Evolutionary conservation across 352 stramenopile species (phyloP).

Genomic region (Pythium phragmitis): DNA sequence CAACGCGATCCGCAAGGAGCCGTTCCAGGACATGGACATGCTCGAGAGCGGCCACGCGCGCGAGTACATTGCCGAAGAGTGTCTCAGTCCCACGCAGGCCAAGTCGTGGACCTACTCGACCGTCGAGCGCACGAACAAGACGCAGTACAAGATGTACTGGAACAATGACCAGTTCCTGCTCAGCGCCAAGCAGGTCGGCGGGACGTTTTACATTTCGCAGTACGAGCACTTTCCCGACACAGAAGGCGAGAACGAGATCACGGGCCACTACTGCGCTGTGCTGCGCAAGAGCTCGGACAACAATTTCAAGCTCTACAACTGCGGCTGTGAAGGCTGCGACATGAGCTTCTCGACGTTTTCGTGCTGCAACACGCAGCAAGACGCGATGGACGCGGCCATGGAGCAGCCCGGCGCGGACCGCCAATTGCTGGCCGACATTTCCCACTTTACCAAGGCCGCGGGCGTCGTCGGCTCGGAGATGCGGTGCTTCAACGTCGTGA

Average conservation of each 20-base stretch:
- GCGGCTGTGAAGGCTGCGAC: slow-evolving; percentile 84
- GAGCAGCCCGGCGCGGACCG: slow-evolving; percentile 55
- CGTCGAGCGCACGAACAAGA: slow-evolving; percentile 81
- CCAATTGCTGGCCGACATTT: slow-evolving; percentile 83
- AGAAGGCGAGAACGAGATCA: slow-evolving; percentile 40
- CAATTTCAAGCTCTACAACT: slow-evolving; percentile 89
- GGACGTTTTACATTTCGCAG: slow-evolving; percentile 88
- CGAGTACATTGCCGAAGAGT: slow-evolving; percentile 85
- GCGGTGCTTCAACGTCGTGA: slow-evolving; percentile 76
- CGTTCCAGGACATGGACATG: slow-evolving; percentile 86
- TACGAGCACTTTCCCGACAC: slow-evolving; percentile 87
- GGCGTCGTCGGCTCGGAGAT: slow-evolving; percentile 77
- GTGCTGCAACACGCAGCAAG: slow-evolving; percentile 72
- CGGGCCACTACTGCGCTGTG: slow-evolving; percentile 75
- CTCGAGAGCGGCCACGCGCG: slow-evolving; percentile 76
- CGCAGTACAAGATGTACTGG: slow-evolving; percentile 87
- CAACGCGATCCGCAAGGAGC: slow-evolving; percentile 58
- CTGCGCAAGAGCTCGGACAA: slow-evolving; percentile 69
- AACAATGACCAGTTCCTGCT: slow-evolving; percentile 85
- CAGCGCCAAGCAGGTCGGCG: slow-evolving; percentile 79
- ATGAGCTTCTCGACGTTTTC: slow-evolving; percentile 84
- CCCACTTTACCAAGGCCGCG: slow-evolving; percentile 80
- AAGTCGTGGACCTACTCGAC: slow-evolving; percentile 84
- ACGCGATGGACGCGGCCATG: slow-evolving; percentile 27
- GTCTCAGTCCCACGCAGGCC: slow-evolving; percentile 65